Evolutionary conservation across 2,329 filamentous ascomycete genomes (phyloP).

Genomic region (Aspergillus neoniger): DNA sequence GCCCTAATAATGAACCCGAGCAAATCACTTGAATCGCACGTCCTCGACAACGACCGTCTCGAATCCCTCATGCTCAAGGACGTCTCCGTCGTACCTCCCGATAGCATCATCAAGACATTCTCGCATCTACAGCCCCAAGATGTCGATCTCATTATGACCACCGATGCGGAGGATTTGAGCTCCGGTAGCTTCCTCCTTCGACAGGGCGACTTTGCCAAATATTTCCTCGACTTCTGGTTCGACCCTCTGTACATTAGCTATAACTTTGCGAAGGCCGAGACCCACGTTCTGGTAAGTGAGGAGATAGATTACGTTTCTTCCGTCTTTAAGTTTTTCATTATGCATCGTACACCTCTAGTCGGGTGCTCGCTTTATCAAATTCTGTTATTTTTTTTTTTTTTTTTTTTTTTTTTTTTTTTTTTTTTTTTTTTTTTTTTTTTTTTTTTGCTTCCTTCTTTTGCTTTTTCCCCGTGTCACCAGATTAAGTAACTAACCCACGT

Average conservation of each 20-base stretch:
- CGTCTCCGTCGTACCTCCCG: conserved; percentile 83
- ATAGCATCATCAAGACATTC: conserved; percentile 96
- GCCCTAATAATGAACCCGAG: conserved; percentile 85
- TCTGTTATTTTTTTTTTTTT: neutral
- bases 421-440: neutral
- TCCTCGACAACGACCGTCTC: conserved; percentile 68
- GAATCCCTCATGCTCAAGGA: conserved; percentile 82
- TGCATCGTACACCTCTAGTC: neutral
- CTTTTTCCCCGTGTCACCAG: neutral
- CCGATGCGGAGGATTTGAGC: conserved; percentile 78
- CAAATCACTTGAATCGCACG: conserved; percentile 67
- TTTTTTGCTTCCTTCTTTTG: neutral
- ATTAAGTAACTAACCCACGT: conserved; percentile 34
- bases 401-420: neutral
- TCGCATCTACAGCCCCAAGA: conserved; percentile 73
- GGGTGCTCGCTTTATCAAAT: neutral
- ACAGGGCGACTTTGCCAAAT: conserved; percentile 87
- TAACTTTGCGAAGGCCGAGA: conserved; percentile 94
- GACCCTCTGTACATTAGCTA: conserved; percentile 91
- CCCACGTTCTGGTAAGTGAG: conserved; percentile 73
- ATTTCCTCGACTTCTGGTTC: conserved; percentile 93
- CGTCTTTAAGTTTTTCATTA: neutral
- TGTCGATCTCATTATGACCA: conserved; percentile 78
- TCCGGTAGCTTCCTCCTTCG: conserved; percentile 76
- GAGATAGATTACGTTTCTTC: conserved; percentile 30